Evolutionary conservation across 2,329 filamentous ascomycete species (phyloP), one percentile per base, ranked within the genome.

Genomic region (Colletotrichum truncatum): DNA sequence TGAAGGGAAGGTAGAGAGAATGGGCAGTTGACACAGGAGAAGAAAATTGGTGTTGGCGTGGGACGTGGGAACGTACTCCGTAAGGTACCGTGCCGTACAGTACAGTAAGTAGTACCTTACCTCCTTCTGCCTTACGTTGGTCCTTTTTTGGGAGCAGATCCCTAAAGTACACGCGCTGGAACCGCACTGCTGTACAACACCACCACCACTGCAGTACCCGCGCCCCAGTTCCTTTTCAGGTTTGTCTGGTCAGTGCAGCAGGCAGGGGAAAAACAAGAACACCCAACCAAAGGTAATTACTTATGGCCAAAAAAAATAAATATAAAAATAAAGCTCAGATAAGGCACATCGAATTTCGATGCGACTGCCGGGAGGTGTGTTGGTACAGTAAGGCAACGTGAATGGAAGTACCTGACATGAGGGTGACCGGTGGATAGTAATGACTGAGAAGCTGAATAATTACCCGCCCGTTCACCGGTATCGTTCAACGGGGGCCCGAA

Each of bases 1-100:
- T 69, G 69, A 67, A 70, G 65, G 67, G 70, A 72, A 70, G 56
- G 71, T 70, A 73, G 70, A 70, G 70, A 70, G 71, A 72, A 21
- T 26, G 69, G 74, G 73, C 69, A 72, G 62, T 65, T 49, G 57
- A 64, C 61, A 34, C 45, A 66, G 64, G 59, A 64, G 64, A 66
- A 66, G 58, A 66, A 64, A 66, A 66, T 64, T 66, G 63, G 63
- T 64, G 52, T 64, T 58, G 64, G 64, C 45, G 59, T 66, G 51
- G 63, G 62, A 64, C 43, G 53, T 69, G 71, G 69, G 68, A 69
- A 65, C 52, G 39, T 56, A 32, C 62, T 65, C 62, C 62, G 62
- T 62, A 49, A 49, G 23, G 26, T 26, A 28, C 16, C n/a, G 21
- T 16, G 16, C 14, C 14, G 8, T n/a, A 9, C 34, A 38, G n/a